Percentiles rank a stretch among this genome's conserved stretches.
Conservation (phyloP, 192 early-diverging fungal species). For the Chytriomyces sp. region DNA sequence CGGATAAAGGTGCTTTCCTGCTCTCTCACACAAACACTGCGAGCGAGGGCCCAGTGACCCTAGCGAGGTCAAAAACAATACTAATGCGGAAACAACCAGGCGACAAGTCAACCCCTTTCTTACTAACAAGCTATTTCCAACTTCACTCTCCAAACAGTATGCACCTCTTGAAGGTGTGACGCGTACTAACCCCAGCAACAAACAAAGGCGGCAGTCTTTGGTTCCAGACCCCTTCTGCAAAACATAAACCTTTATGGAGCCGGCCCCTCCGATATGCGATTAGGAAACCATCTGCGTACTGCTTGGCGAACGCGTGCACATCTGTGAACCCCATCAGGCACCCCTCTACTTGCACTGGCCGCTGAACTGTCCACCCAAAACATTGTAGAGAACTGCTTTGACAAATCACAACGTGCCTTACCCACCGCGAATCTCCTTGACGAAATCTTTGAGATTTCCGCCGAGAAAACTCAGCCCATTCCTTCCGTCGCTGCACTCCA, state of each 20-base stretch:
- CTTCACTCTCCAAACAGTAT: not conserved
- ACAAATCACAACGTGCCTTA: not conserved
- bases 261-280: not conserved
- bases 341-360: not conserved
- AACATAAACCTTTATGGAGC: not conserved
- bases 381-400: not conserved
- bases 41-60: too few species aligned
- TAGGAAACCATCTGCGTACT: not conserved
- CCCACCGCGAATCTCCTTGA: not conserved
- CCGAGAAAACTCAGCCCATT: not conserved
- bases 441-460: slow-evolving; percentile 20
- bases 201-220: not conserved
- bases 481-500: not conserved
- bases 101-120: slow-evolving; percentile 5
- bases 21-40: too few species aligned
- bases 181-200: not conserved
- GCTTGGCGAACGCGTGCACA: not conserved
- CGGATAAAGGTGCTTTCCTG: too few species aligned
- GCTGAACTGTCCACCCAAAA: too few species aligned
- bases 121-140: slow-evolving; percentile 4
- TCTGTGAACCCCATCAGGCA: not conserved
- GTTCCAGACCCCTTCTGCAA: not conserved
- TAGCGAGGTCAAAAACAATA: too few species aligned
- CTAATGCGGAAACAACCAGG: not conserved
- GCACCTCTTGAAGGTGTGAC: not conserved